Percentiles rank a stretch among this genome's conserved stretches.
phyloP scores from a whole-genome alignment of 2,329 filamentous ascomycete genomes.

The Orbilia oligospora region DNA sequence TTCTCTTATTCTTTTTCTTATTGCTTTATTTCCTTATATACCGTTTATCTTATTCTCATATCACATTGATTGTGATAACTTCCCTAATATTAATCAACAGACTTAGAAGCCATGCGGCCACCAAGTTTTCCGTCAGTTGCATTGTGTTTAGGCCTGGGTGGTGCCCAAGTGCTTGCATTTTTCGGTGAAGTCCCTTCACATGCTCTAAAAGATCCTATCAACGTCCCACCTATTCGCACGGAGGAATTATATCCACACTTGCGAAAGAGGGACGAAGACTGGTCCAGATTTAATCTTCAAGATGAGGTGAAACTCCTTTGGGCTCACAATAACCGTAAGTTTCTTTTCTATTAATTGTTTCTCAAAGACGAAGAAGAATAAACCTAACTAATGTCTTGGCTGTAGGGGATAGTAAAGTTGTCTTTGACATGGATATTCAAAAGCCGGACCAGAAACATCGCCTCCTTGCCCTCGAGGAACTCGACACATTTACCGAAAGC shows the following conservation, averaged over 20 bases:
- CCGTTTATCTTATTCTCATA: background rate
- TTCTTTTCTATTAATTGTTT: background rate
- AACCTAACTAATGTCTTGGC: background rate
- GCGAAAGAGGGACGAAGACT: conserved; percentile 47
- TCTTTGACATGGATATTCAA: conserved; percentile 65
- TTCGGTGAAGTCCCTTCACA: conserved; percentile 1
- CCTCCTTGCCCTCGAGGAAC: conserved; percentile 65
- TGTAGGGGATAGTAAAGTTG: conserved; percentile 57
- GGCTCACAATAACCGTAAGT: conserved; percentile 62
- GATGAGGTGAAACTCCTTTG: conserved; percentile 63
- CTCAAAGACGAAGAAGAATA: background rate
- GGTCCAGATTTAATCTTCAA: conserved; percentile 61
- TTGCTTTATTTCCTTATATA: background rate
- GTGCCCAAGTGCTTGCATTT: conserved; percentile 1
- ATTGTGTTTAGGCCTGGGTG: background rate
- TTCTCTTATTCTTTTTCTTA: background rate
- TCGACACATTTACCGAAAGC: conserved; percentile 64
- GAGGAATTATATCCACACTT: conserved; percentile 24
- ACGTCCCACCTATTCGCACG: conserved; percentile 8
- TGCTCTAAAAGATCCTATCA: conserved; percentile 6
- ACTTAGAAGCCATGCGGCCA: background rate
- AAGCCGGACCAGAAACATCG: conserved; percentile 63
- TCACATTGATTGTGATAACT: background rate
- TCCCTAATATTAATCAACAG: background rate
- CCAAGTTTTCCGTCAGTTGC: conserved; percentile 3